Base-by-base conservation (phyloP, 257 asterid genomes). In the Penstemon newberryi region DNA sequence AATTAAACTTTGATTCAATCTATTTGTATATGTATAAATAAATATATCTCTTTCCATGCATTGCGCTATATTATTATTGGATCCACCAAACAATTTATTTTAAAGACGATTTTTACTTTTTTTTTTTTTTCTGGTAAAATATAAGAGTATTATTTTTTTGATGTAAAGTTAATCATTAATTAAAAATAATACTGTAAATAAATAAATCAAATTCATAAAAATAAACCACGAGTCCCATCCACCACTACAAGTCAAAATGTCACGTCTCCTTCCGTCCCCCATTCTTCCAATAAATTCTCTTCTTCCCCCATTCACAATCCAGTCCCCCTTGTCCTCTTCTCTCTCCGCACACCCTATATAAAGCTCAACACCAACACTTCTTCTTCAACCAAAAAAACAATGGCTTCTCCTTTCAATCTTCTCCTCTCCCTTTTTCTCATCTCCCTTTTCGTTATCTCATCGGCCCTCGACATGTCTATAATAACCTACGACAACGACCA, bases 381-480 rank as follows among this genome's bases (percentile, higher is more conserved):
- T 68, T 18, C 43, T 60, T 51, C 58, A 8, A 18, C 38, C 58
- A n/a, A 42, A n/a, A 40, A 4, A 75, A 72, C 70, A 19, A 91
- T 91, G 96, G 84, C 85, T 18, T 82, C 85, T 66, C 65, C 25
- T 62, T 7, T 8, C 70, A 19, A 54, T 87, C 4, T 56, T 84
- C 59, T 50, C 78, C 5, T 38, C 83, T 8, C 33, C 75, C 70
- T 56, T 71, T 10, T 56, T 83, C 8, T 78, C 95, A 0, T 84
- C 59, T 50, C 78, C 6, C 37, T 84, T 8, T 38, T 76, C 70
- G 57, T 71, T 10, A 55, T 83, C 8, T 78, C 95, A 0, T 76
- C 89, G 25, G 96, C 96, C 57, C 49, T 83, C 3, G 96, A 87
- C 74, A 84, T 83, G 91, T 89, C 98, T 67, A 89, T 92, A 36